Percentiles rank a stretch among this genome's conserved stretches.
phyloP scores from a whole-genome alignment of 352 stramenopile species.

The Globisporangium mamillatum region DNA sequence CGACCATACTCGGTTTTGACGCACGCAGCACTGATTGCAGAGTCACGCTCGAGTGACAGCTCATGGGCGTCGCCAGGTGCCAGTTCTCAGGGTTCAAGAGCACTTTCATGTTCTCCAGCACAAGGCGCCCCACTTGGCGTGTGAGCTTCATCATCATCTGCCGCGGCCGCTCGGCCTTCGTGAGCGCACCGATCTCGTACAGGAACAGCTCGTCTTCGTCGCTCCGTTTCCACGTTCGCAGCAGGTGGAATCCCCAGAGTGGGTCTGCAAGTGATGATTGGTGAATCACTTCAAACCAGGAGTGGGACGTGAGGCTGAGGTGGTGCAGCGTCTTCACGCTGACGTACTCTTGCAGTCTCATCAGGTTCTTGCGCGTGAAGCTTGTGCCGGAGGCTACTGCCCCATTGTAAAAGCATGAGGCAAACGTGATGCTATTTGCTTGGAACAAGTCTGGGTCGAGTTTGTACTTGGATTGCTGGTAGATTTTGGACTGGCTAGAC shows the following conservation, averaged over 20 bases:
- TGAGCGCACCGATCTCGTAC: constrained; percentile 36
- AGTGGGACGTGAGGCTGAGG: constrained; percentile 41
- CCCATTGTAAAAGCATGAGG: constrained; percentile 25
- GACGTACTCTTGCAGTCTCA: constrained; percentile 45
- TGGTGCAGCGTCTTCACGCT: constrained; percentile 36
- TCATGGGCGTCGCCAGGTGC: constrained; percentile 46
- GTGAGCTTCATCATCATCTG: constrained; percentile 53
- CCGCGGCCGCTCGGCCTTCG: constrained; percentile 37
- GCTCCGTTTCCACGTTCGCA: constrained; percentile 37
- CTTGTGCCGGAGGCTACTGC: constrained; percentile 5
- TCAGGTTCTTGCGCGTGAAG: constrained; percentile 33
- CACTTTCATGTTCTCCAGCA: constrained; percentile 54
- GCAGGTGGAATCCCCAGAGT: constrained; percentile 46
- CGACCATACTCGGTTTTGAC: constrained; percentile 5
- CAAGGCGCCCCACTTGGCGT: constrained; percentile 36
- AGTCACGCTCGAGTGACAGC: constrained; percentile 11
- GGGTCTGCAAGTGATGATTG: constrained; percentile 34
- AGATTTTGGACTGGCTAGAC: constrained; percentile 15
- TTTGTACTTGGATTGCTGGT: constrained; percentile 43
- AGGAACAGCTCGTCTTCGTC: constrained; percentile 37
- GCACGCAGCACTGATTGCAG: constrained; percentile 18
- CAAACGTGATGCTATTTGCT: constrained; percentile 27
- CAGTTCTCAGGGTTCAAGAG: constrained; percentile 45
- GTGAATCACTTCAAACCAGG: constrained; percentile 52
- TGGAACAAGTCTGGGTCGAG: constrained; percentile 44